Evolutionary conservation across 164 flowering plant genomes (phyloP), one percentile per base, ranked within the genome.

Genomic region (Annona squamosa): DNA sequence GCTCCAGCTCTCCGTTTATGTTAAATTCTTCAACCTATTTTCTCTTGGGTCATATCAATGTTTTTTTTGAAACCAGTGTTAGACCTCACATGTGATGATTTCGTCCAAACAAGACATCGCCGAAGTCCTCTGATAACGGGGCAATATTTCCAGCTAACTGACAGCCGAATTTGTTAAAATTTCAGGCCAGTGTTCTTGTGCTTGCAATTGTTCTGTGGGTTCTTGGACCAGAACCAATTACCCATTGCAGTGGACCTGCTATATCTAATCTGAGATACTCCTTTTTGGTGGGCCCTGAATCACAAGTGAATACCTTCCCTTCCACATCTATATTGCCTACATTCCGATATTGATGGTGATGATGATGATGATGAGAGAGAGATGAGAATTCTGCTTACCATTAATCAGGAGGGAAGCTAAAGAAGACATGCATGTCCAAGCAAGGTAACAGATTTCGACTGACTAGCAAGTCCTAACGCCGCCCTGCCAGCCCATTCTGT

Each of bases 131-230:
- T 2, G 3, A 2, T 52, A 16, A 52, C 9, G 59, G 59, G 17
- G 9, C 59, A 6, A 52, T 52, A 52, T n/a, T 0, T 4, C 17
- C 65, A 46, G 3, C 41, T 61, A 16, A 62, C 67, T 48, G 4
- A 10, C 7, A 3, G 6, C 46, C 52, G 48, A 3, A 12, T 13
- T 42, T 4, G 13, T 7, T 10, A 52, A 26, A 26, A n/a, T 56
- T 45, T 5, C 86, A 86, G 89, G 68, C 80, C 48, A 73, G 57
- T 70, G 82, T 80, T 45, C 46, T 74, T 46, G 59, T 74, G 62
- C 71, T 85, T 13, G 85, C 83, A 3, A 10, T 78, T 17, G 69
- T 79, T 43, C 80, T 84, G 3, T 83, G 84, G 86, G 74, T 71
- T 3, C 18, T 77, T 46, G 84, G 85, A 3, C 76, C 79, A 2